Percentiles rank a stretch among this genome's conserved stretches.
These are phyloP conservation scores for Cystobasidium pallidum DNA, from an alignment of 1,284 basidiomycete genomes.

Conservation along the genomic window DNA sequence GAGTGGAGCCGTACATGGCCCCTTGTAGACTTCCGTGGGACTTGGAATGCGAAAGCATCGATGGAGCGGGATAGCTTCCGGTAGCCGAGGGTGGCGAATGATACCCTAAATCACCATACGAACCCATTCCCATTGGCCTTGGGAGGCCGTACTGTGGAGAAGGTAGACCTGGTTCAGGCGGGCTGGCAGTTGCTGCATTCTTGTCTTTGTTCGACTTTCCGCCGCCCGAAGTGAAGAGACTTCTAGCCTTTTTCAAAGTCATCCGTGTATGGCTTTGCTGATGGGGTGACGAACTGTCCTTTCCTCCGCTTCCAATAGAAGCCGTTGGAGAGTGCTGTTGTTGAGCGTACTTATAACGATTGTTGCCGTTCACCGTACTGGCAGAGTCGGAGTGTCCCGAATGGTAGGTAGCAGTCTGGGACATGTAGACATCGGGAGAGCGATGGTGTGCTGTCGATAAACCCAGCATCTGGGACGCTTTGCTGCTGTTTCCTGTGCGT, in stretches of 20 bases:
- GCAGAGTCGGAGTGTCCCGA: neutral
- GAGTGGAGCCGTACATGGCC: neutral
- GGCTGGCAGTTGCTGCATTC: neutral
- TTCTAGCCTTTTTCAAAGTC: conserved; percentile 39
- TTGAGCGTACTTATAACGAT: neutral
- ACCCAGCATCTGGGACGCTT: conserved; percentile 39
- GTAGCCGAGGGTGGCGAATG: neutral
- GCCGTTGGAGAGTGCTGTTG: neutral
- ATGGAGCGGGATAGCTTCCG: conserved; percentile 3
- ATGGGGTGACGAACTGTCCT: neutral
- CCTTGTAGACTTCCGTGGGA: conserved; percentile 29
- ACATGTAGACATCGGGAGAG: neutral
- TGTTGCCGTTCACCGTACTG: neutral
- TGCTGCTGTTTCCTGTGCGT: conserved; percentile 14
- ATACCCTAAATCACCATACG: conserved; percentile 16
- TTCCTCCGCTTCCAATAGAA: conserved; percentile 6
- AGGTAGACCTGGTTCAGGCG: conserved; percentile 9
- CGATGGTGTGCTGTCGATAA: neutral
- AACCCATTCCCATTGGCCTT: conserved; percentile 27
- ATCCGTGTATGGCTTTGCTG: conserved; percentile 20
- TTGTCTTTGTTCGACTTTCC: conserved; percentile 14
- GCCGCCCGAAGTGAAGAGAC: conserved; percentile 28
- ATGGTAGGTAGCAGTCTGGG: neutral
- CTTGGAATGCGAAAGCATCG: conserved; percentile 17
- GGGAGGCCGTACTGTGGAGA: conserved; percentile 7